Evolutionary conservation across 2,329 filamentous ascomycete species (phyloP).

Genomic region (Rhynchosporium graminicola): DNA sequence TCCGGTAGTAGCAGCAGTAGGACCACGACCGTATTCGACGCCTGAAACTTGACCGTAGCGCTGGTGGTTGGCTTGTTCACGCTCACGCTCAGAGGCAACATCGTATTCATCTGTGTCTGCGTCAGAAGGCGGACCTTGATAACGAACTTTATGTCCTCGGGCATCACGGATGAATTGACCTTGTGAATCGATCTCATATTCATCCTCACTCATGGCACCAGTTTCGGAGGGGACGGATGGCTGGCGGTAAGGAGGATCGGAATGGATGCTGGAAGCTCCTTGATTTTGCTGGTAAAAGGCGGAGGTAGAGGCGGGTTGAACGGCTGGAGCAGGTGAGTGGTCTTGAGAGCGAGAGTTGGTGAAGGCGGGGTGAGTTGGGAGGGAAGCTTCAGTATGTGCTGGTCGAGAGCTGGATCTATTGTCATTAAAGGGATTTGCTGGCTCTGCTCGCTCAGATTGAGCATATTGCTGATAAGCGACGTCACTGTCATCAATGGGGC

Average conservation of each 20-base stretch:
- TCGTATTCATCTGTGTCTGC: slow-evolving; percentile 59
- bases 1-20: slow-evolving; percentile 27
- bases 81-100: slow-evolving; percentile 41
- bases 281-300: slow-evolving; percentile 50
- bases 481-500: slow-evolving; percentile 32
- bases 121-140: slow-evolving; percentile 51
- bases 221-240: slow-evolving; percentile 48
- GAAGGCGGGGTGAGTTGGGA: slow-evolving; percentile 32
- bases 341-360: slow-evolving; percentile 38
- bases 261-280: slow-evolving; percentile 32
- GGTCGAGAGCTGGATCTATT: slow-evolving; percentile 31
- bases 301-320: slow-evolving; percentile 44
- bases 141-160: slow-evolving; percentile 59
- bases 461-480: slow-evolving; percentile 35
- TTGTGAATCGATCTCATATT: slow-evolving; percentile 65
- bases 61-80: slow-evolving; percentile 33
- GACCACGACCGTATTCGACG: slow-evolving; percentile 35
- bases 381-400: slow-evolving; percentile 17
- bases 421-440: slow-evolving; percentile 65
- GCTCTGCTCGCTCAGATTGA: slow-evolving; percentile 51
- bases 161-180: slow-evolving; percentile 63
- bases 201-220: slow-evolving; percentile 66
- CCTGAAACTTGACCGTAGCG: slow-evolving; percentile 34
- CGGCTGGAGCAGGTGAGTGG: slow-evolving; percentile 47
- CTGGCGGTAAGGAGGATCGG: slow-evolving; percentile 46